A percentile compares a stretch with the other conserved stretches of the same genome.
These are phyloP conservation scores for Ceratorhiza oryzae-sativae DNA, from an alignment of 1,284 basidiomycete genomes.

Conservation along the genomic window DNA sequence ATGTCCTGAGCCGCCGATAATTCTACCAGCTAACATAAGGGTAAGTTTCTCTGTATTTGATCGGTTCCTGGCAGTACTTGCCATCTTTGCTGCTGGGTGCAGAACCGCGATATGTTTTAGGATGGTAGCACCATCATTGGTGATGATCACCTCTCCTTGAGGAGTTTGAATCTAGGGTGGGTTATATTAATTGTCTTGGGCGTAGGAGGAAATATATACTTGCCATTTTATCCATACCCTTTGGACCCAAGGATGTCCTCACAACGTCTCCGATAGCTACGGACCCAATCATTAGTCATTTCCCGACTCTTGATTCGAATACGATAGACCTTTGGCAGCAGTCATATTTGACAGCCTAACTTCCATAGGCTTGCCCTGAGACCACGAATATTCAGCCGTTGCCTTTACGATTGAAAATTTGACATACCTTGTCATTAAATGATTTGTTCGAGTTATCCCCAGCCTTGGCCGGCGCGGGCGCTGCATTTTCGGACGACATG, in stretches of 20 bases:
- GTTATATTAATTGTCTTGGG: background rate
- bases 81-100: constrained; percentile 99
- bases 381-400: constrained; percentile 47
- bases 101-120: constrained; percentile 96
- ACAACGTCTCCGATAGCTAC: constrained; percentile 97
- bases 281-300: constrained; percentile 37
- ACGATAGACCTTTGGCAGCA: constrained; percentile 83
- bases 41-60: constrained; percentile 38
- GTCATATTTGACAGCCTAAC: constrained; percentile 94
- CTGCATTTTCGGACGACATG: constrained; percentile 45
- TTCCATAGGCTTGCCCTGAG: constrained; percentile 89
- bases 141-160: constrained; percentile 96
- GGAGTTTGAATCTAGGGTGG: constrained; percentile 92
- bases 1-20: constrained; percentile 98
- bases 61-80: constrained; percentile 47
- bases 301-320: constrained; percentile 16
- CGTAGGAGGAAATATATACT: constrained; percentile 10
- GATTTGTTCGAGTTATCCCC: constrained; percentile 61
- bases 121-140: constrained; percentile 99
- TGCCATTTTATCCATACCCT: constrained; percentile 99
- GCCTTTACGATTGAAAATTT: background rate
- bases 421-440: constrained; percentile 80
- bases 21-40: constrained; percentile 80
- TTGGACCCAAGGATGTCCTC: constrained; percentile 93
- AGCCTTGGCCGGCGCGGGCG: constrained; percentile 26